Conservation (phyloP, 2,329 filamentous ascomycete genomes). For the Escovopsis sp. region DNA sequence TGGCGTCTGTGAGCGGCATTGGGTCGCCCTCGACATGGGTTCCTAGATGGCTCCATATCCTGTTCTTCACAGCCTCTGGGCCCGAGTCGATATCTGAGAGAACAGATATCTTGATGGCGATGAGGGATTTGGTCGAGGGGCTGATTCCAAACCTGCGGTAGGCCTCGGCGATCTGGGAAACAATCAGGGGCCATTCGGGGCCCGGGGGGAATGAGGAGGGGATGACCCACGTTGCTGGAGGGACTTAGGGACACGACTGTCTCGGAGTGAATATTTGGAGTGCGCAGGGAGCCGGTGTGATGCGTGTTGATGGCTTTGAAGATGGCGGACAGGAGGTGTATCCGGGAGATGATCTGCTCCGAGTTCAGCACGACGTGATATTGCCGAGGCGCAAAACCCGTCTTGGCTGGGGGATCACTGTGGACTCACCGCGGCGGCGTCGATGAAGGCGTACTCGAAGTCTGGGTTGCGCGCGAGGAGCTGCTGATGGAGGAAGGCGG, state of each 20-base stretch:
- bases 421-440: conserved; percentile 57
- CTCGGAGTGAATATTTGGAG: conserved; percentile 79
- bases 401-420: neutral
- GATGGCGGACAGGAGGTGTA: conserved; percentile 59
- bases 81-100: conserved; percentile 28
- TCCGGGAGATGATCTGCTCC: conserved; percentile 50
- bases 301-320: conserved; percentile 63
- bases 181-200: conserved; percentile 2
- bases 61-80: conserved; percentile 26
- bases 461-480: conserved; percentile 69
- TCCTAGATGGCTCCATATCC: conserved; percentile 43
- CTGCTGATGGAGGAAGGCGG: conserved; percentile 64
- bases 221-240: conserved; percentile 60
- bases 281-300: conserved; percentile 49
- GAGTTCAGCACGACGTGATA: neutral
- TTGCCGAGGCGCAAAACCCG: neutral
- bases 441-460: conserved; percentile 89
- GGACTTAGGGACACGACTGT: conserved; percentile 68
- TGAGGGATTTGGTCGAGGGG: conserved; percentile 53
- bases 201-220: neutral
- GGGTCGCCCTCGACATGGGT: conserved; percentile 46
- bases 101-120: conserved; percentile 65
- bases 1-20: conserved; percentile 46
- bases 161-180: conserved; percentile 65
- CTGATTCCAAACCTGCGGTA: conserved; percentile 80